Conservation (phyloP, 2,329 filamentous ascomycete genomes). For the Grosmannia clavigera region DNA sequence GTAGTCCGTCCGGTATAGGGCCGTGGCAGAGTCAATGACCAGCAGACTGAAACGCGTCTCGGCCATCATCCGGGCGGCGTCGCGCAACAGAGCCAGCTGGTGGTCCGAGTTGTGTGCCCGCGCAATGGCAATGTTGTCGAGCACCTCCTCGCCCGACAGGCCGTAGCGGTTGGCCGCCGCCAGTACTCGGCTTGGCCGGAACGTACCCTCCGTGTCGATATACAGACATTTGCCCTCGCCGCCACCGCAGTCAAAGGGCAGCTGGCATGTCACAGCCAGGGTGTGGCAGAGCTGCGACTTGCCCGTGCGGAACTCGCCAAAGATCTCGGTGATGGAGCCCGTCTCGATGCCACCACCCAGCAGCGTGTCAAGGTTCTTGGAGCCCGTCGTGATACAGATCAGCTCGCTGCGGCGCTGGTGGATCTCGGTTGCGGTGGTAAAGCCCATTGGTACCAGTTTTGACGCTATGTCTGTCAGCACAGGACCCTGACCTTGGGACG, state of each 20-base stretch:
- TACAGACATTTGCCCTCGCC: constrained; percentile 98
- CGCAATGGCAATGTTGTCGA: constrained; percentile 97
- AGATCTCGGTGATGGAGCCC: constrained; percentile 94
- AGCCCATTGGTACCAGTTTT: constrained; percentile 96
- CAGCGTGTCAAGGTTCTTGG: constrained; percentile 91
- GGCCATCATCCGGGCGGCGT: constrained; percentile 98
- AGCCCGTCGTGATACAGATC: constrained; percentile 95
- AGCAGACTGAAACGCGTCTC: constrained; percentile 95
- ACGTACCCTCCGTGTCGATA: constrained; percentile 96
- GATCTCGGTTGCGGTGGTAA: constrained; percentile 98
- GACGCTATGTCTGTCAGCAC: constrained; percentile 45
- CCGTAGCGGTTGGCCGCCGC: constrained; percentile 92
- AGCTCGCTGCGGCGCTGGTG: constrained; percentile 91
- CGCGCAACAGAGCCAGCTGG: constrained; percentile 86
- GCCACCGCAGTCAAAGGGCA: constrained; percentile 97
- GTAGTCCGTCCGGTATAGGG: constrained; percentile 93
- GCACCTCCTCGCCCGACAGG: constrained; percentile 87
- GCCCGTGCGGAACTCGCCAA: constrained; percentile 94
- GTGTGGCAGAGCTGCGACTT: constrained; percentile 99
- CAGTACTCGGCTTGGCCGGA: constrained; percentile 79
- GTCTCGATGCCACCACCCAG: constrained; percentile 93
- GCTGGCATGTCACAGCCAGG: constrained; percentile 91
- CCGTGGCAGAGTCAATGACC: constrained; percentile 90
- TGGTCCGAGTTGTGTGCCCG: constrained; percentile 98
- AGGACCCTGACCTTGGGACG: neutral